Evolutionary conservation across 805 yeast species (phyloP).

Genomic region (Diddensiella transvaalensis): DNA sequence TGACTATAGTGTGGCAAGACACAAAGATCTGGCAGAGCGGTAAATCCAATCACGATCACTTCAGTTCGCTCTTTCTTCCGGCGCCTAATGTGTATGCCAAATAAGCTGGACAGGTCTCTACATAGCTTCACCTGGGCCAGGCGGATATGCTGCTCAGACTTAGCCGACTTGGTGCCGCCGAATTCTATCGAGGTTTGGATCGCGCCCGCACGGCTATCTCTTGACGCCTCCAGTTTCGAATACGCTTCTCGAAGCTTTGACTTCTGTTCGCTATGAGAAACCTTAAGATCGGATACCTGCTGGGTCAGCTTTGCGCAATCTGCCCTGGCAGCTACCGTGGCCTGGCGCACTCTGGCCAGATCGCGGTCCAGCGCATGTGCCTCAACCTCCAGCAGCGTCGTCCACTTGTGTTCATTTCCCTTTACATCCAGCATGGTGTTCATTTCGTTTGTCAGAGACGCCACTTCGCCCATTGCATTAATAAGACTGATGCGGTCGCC

Average conservation of each 20-base stretch:
- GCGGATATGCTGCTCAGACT: background rate
- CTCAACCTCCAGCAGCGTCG: background rate
- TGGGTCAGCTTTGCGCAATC: background rate
- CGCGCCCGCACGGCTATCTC: background rate
- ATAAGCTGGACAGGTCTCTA: conserved; percentile 15
- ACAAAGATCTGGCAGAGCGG: conserved; percentile 31
- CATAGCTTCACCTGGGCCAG: conserved; percentile 3
- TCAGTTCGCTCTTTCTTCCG: conserved; percentile 17
- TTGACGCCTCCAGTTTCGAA: background rate
- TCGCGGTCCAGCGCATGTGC: background rate
- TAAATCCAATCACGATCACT: conserved; percentile 29
- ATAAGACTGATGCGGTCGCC: conserved; percentile 19
- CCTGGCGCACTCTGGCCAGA: background rate
- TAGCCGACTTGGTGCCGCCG: background rate
- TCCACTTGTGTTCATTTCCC: conserved; percentile 2
- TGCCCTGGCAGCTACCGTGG: background rate
- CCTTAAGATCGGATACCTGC: background rate
- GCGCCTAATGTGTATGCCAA: conserved; percentile 21
- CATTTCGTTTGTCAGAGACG: conserved; percentile 13
- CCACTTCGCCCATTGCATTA: conserved; percentile 18
- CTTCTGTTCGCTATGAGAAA: background rate
- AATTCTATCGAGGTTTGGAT: background rate
- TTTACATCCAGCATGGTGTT: conserved; percentile 6
- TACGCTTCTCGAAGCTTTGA: background rate
- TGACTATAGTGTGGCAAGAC: conserved; percentile 29